Evolutionary conservation across 257 asterid genomes (phyloP), one percentile per base, ranked within the genome.

Genomic region (Lycium barbarum): DNA sequence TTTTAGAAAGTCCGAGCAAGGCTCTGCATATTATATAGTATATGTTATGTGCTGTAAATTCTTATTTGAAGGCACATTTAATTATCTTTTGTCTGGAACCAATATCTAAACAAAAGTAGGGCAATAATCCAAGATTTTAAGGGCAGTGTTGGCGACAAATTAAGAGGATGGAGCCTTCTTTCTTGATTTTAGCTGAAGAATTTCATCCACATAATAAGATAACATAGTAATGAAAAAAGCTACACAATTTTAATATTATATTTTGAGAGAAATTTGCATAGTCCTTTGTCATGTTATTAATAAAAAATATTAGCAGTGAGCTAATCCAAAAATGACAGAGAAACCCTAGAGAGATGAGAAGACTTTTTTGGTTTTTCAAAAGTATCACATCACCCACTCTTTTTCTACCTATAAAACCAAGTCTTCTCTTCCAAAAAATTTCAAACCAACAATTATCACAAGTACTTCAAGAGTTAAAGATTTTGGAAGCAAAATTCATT

Each of bases 241-340:
- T 54, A 84, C 80, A 70, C 65, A 80, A 89, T 81, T 90, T 55
- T 35, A 85, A 86, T 85, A 90, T 80, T 40, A 59, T 58, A 83
- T 47, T 68, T 61, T 14, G 85, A 59, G 79, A 83, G 90, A 87
- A 91, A 89, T 83, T 86, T 86, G 88, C 88, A 88, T 63, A 84
- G 47, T 80, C 65, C 36, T 84, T 91, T 90, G 91, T 91, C 94
- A 67, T 26, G 33, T 57, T 84, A 84, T 67, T 45, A 66, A 12
- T 83, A 38, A 55, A 87, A 87, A 72, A 82, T 83, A 3, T 72
- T 84, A 83, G 84, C 70, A 76, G 2, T 70, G 83, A 94, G 90
- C 95, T 92, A 93, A 93, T 94, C 94, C 97, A 91, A 90, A 91
- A 86, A 91, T 82, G 87, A 14, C 83, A 82, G 85, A 81, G 83